Evolutionary conservation across 371 early-diverging fungal species (phyloP), one percentile per base, ranked within the genome.

Genomic region (Mucor plumbeus): DNA sequence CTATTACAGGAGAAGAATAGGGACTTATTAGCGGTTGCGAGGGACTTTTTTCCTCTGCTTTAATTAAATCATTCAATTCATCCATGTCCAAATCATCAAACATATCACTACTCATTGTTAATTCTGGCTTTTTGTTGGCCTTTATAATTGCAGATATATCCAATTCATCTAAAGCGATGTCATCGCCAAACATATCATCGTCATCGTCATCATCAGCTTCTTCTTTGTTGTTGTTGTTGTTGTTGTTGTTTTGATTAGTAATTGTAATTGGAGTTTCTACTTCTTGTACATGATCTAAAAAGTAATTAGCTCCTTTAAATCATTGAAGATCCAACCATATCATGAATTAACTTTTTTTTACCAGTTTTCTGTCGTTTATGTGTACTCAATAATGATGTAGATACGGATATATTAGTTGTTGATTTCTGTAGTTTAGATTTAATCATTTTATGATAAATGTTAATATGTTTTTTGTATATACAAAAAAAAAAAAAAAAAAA

Each of bases 111-210:
- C 31, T n/a, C 21, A 35, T 33, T 17, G 59, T 14, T 3, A 7
- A 4, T 5, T 57, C 58, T 21, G 9, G 6, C 21, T 55, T 41
- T 8, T 67, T 54, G 5, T 17, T 15, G 10, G 36, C 13, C 21
- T 11, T 40, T 36, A 63, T 14, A 19, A 58, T 36, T 8, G 67
- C 53, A 10, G 62, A 34, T 13, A 58, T 21, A 7, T 79, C 73
- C 7, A 78, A 40, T 13, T 80, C 70, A 13, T 80, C 77, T 4
- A 73, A 19, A 19, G 67, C 72, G 36, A 82, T 59, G 63, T 82
- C 83, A 17, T 80, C 80, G 6, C 75, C 80, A 70, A 82, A 82
- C 71, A 80, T 75, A 43, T 68, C 74, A 17, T 77, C 79, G 26
- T 78, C 78, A 11, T 79, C 72, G 21, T 64, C 65, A 5, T 70